Base-by-base conservation (phyloP, 179 eudicot species). In the Spergularia azorica region DNA sequence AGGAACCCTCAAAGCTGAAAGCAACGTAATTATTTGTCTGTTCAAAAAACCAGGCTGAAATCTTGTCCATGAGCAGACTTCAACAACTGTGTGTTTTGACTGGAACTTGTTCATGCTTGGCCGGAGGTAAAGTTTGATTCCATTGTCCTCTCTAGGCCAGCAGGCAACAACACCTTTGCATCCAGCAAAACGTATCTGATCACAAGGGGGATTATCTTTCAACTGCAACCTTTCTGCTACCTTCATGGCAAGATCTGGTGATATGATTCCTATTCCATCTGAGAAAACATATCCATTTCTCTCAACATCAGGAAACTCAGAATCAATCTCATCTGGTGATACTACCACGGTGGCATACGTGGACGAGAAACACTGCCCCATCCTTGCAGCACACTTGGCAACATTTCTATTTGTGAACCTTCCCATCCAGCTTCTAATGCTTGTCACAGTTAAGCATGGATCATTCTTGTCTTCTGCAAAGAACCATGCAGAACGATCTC, bases 401-500 rank as follows among this genome's bases (percentile, higher is more conserved):
- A 87, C 79, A 57, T 90, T 93, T 70, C 66, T 78, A 60, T 89
- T 78, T 0, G 70, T 55, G 77, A 95, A 93, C 72, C 63, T 84
- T 5, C 99, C 99, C 99, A 93, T 95, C 99, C 97, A 95, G 2
- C 13, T 77, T 79, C 68, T 72, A 26, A 93, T 88, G 63, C 9
- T 57, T 4, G 2, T 9, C 0, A 86, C 92, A 0, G 77, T 76
- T 50, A 83, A 74, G 26, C 56, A 78, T 39, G 56, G 61, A 62
- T 84, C 74, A n/a, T 50, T 84, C 77, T 73, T 73, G 59, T 86
- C 88, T 74, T 89, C 97, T 20, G 99, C 97, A 82, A 93, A 91
- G 63, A 95, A 93, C 99, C 99, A 95, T 17, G 97, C 97, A 13
- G 97, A 91, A 57, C 90, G 97, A 73, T 91, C 99, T 79, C 94